Evolutionary conservation across 306 rosid species (phyloP).

Genomic region (Pachyrhizus erosus): DNA sequence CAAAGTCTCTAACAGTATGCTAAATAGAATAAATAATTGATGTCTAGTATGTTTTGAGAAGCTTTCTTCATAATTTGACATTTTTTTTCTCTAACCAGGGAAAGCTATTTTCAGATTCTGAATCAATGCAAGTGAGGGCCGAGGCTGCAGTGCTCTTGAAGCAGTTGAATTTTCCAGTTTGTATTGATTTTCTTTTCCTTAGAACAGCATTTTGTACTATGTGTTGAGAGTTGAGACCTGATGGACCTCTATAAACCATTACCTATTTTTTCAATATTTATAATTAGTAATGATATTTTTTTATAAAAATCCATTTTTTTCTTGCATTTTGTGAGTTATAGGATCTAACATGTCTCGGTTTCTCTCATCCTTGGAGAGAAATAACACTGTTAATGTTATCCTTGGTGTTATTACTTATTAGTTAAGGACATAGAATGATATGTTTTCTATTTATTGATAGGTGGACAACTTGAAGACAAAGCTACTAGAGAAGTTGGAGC

Average conservation of each 20-base stretch:
- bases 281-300: no score
- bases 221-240: no score
- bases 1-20: conserved; percentile 1
- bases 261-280: no score
- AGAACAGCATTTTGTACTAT: no score
- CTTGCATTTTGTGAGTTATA: conserved; percentile 28
- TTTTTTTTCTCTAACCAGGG: conserved; percentile 56
- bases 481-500: conserved; percentile 80
- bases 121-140: conserved; percentile 89
- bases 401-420: background rate
- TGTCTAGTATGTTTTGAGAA: conserved; percentile 2
- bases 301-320: no score
- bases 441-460: conserved; percentile 51
- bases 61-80: conserved; percentile 36
- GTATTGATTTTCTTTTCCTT: no score
- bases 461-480: conserved; percentile 77
- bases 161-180: no score
- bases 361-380: background rate
- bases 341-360: background rate
- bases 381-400: background rate
- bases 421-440: conserved; percentile 36
- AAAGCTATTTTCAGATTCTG: conserved; percentile 83
- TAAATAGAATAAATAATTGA: conserved; percentile 8
- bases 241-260: no score
- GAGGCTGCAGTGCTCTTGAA: conserved; percentile 79